Conservation (phyloP, 768 basidiomycete genomes). For the Leccinum sublutescens region DNA sequence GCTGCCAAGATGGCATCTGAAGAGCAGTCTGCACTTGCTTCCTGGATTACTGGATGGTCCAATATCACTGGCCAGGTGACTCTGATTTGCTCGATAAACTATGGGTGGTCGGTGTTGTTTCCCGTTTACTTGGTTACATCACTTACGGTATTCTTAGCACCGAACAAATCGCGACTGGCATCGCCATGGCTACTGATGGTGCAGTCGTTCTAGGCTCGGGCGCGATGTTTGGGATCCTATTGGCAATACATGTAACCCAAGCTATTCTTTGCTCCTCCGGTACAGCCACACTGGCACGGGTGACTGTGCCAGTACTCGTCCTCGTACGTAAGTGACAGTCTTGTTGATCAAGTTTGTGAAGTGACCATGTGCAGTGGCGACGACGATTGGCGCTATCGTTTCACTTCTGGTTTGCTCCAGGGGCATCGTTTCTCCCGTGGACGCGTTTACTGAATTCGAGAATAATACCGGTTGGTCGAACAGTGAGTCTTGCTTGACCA, state of each 20-base stretch:
- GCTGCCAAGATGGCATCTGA: constrained; percentile 25
- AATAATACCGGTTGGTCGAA: constrained; percentile 26
- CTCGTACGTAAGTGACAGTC: constrained; percentile 11
- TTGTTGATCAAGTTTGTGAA: not conserved
- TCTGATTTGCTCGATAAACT: constrained; percentile 24
- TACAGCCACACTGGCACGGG: constrained; percentile 20
- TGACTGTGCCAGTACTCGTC: constrained; percentile 10
- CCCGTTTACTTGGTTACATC: not conserved
- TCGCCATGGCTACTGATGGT: constrained; percentile 20
- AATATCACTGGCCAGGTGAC: constrained; percentile 25
- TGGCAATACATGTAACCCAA: constrained; percentile 17
- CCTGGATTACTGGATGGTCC: constrained; percentile 28
- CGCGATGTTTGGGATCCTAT: constrained; percentile 20
- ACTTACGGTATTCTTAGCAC: constrained; percentile 4
- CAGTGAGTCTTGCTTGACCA: not conserved
- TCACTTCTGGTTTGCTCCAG: constrained; percentile 16
- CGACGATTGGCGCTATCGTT: constrained; percentile 8
- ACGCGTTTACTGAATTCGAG: constrained; percentile 28
- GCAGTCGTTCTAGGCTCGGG: constrained; percentile 14
- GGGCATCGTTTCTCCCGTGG: constrained; percentile 13
- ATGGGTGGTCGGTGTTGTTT: constrained; percentile 12
- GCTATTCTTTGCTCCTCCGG: constrained; percentile 19
- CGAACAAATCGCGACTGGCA: constrained; percentile 18
- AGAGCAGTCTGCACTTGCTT: constrained; percentile 22
- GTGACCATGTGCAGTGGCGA: constrained; percentile 12